Evolutionary conservation across 192 early-diverging fungal species (phyloP), one percentile per base, ranked within the genome.

Genomic region (Coemansia erecta): DNA sequence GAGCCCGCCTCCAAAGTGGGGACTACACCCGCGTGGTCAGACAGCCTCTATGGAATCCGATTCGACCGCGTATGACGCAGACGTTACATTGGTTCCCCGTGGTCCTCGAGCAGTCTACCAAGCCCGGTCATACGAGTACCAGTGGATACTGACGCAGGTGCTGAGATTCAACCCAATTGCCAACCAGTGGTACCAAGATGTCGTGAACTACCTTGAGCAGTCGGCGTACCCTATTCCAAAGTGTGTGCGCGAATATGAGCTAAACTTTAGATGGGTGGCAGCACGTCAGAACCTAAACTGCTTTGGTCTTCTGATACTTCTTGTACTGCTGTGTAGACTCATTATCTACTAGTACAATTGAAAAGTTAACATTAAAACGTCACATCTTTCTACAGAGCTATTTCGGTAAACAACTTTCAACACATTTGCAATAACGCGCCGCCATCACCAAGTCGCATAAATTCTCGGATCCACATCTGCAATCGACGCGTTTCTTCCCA

Each of bases 61-160:
- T 18, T 11, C 49, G 14, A 19, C 24, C n/a, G 41, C 33, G 42
- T 23, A 13, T 18, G n/a, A 39, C 55, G 19, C 19, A 39, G 62
- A 65, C 42, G 51, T 44, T n/a, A 45, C 56, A 18, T 61, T 77
- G 39, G 60, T 56, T 28, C 73, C 73, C 4, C 68, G 68, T 1
- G 73, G 73, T 4, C 73, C 62, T 14, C 67, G 68, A 2, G 75
- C 69, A 6, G 22, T 56, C 23, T 68, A 56, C 8, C 23, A 58
- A 19, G 69, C 76, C n/a, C 64, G 76, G 41, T 78, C 76, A 31
- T 78, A 78, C 37, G 76, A 78, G 62, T 72, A 19, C 60, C 69
- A 78, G 62, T 78, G 76, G 76, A 49, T 78, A 53, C 66, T 78
- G 0, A 65, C 72, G 33, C 53, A 48, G 2, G 44, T 61, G 0